Percentiles rank a stretch among this genome's conserved stretches.
Conservation (phyloP, 2,329 filamentous ascomycete species). For the Ceratocystiopsis sp. region DNA sequence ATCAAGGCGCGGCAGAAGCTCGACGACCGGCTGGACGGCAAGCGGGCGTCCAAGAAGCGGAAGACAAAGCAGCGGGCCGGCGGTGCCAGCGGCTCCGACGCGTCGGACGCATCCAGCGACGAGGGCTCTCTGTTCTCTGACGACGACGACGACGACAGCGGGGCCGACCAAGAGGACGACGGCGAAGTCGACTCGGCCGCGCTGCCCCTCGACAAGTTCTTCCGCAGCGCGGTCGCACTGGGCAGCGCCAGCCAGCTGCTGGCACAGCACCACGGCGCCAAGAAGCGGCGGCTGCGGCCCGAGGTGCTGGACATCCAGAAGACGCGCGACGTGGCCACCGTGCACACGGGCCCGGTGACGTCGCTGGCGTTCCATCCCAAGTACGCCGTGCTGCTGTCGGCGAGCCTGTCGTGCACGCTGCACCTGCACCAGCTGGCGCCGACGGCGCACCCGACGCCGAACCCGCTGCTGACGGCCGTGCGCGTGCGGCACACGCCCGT, state of each 20-base stretch:
- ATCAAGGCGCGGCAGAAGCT: slow-evolving; percentile 25
- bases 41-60: not conserved
- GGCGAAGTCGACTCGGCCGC: slow-evolving; percentile 40
- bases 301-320: slow-evolving; percentile 85
- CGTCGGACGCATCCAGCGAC: slow-evolving; percentile 10
- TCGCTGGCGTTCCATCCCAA: slow-evolving; percentile 80
- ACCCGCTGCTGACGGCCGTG: slow-evolving; percentile 78
- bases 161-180: slow-evolving; percentile 24
- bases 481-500: slow-evolving; percentile 76
- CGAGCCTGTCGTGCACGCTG: slow-evolving; percentile 69
- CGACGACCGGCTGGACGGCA: slow-evolving; percentile 2
- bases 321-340: slow-evolving; percentile 66
- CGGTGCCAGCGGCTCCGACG: slow-evolving; percentile 15
- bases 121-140: not conserved
- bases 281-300: slow-evolving; percentile 58
- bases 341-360: slow-evolving; percentile 62
- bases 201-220: slow-evolving; percentile 61
- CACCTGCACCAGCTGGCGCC: slow-evolving; percentile 80
- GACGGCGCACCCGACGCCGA: slow-evolving; percentile 56
- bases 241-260: slow-evolving; percentile 23
- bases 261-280: slow-evolving; percentile 19
- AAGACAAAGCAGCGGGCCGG: slow-evolving; percentile 25
- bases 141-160: slow-evolving; percentile 7
- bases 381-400: slow-evolving; percentile 77
- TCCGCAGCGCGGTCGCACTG: slow-evolving; percentile 58